Evolutionary conservation across 2,329 filamentous ascomycete species (phyloP), one percentile per base, ranked within the genome.

Genomic region (Amphichorda felina): DNA sequence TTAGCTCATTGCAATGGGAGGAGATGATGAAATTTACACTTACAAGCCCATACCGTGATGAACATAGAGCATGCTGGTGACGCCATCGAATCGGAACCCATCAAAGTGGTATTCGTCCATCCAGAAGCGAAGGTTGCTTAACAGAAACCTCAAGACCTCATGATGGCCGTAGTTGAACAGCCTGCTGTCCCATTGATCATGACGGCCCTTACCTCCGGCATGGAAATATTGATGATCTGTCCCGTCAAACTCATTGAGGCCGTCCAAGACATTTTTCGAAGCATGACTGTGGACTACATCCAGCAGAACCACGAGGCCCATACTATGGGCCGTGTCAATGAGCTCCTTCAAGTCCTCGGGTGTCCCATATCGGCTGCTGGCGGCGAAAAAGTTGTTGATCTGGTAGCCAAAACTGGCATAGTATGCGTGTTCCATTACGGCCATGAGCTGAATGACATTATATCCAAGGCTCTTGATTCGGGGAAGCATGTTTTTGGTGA

Each of bases 351-450:
- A 68, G 26, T 96, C 91, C 51, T 98, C 91, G 0, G 91, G 91
- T 1, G 79, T 74, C 29, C 91, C 91, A 53, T 94, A 98, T 42
- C 91, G 79, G 57, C 89, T 96, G 59, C 88, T 95, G 10, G 89
- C 88, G 19, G 91, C 91, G 50, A 96, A 98, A 68, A 98, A 98
- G 60, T 83, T 95, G 66, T 96, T 98, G 62, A 98, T 77, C 60
- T 98, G 91, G 59, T 98, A 98, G 32, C 91, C 91, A 50, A 98
- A 98, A 53, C 89, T 96, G 50, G 91, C 91, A 56, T 98, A 98
- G 68, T 98, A 98, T 34, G 91, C 91, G 60, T 98, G 91, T 56
- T 98, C 91, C 89, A 98, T 98, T 53, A 98, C 72, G 31, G 91
- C 91, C 91, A 98, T 98, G 43, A 98, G 70, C 56, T 98, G 91